These are phyloP conservation scores for Hyphopichia wangnamkhiaoensis DNA, from an alignment of 1,139 yeast species.

Conservation along the genomic window DNA sequence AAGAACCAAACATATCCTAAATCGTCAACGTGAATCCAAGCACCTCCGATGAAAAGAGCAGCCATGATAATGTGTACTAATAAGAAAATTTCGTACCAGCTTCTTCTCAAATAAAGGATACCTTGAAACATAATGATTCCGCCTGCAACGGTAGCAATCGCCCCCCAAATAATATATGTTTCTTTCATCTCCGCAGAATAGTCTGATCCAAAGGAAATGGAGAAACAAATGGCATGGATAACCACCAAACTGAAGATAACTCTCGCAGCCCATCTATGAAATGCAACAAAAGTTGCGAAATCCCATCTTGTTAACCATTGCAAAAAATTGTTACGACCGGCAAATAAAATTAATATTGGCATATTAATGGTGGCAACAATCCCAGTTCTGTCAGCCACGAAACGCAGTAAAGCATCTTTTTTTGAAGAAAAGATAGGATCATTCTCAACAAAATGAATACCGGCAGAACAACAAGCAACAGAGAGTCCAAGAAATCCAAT, in stretches of 20 bases:
- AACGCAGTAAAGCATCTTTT: constrained; percentile 23
- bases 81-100: constrained; percentile 46
- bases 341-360: constrained; percentile 40
- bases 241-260: constrained; percentile 26
- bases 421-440: constrained; percentile 26
- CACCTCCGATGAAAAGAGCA: constrained; percentile 38
- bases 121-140: constrained; percentile 38
- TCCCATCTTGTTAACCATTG: constrained; percentile 44
- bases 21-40: constrained; percentile 42
- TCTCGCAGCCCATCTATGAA: constrained; percentile 43
- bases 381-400: constrained; percentile 35
- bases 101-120: constrained; percentile 39
- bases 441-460: constrained; percentile 17
- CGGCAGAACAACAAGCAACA: constrained; percentile 34
- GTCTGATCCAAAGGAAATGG: constrained; percentile 15
- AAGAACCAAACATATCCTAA: constrained; percentile 43
- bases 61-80: constrained; percentile 44
- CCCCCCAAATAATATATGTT: constrained; percentile 31
- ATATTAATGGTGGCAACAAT: constrained; percentile 29
- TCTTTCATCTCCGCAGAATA: constrained; percentile 18
- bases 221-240: constrained; percentile 44
- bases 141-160: constrained; percentile 28
- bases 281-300: constrained; percentile 35
- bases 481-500: constrained; percentile 46
- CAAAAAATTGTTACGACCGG: constrained; percentile 46